Evolutionary conservation across 805 yeast genomes (phyloP), one percentile per base, ranked within the genome.

Genomic region (Cyberlindnera maritima): DNA sequence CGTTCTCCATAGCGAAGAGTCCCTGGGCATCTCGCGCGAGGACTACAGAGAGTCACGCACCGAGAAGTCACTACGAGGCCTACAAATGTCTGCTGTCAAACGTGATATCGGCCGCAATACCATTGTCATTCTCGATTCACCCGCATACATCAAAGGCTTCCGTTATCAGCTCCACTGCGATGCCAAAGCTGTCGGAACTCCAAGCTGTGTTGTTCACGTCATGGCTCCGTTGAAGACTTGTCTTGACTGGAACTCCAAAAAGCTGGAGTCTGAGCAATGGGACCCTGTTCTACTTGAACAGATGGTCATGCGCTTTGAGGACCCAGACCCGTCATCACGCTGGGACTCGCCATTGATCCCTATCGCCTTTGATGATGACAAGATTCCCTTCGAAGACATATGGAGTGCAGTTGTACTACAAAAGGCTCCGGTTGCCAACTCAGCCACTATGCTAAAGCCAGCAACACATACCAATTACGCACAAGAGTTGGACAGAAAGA

Each of bases 331-430:
- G 28, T 78, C 79, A 58, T 79, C 84, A 23, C 70, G 97, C 49
- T 94, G 99, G 99, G 99, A 94, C 61, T 81, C 96, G 4, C 99
- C 99, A 6, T 68, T 92, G 50, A 83, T 90, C 60, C 80, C 88
- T 0, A 66, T 91, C 1, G 76, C 76, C 71, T 57, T 57, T 15
- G 80, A 77, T 41, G 83, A 83, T 28, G 70, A 69, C 14, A 67
- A 65, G 3, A 59, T 83, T 21, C 87, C 90, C 0, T 64, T 84
- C 18, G 85, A 83, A 2, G 86, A 80, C 15, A 75, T 94, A 2
- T 82, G 85, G 82, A 75, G 75, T 41, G 76, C 81, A 0, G 58
- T 85, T 2, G 83, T 80, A 29, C 59, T 62, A 26, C 60, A 65
- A 11, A 75, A 79, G 63, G 76, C 87, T 44, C 73, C 86, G 45